Conservation (phyloP, 2,329 filamentous ascomycete genomes). For the Monosporascus cannonballus region DNA sequence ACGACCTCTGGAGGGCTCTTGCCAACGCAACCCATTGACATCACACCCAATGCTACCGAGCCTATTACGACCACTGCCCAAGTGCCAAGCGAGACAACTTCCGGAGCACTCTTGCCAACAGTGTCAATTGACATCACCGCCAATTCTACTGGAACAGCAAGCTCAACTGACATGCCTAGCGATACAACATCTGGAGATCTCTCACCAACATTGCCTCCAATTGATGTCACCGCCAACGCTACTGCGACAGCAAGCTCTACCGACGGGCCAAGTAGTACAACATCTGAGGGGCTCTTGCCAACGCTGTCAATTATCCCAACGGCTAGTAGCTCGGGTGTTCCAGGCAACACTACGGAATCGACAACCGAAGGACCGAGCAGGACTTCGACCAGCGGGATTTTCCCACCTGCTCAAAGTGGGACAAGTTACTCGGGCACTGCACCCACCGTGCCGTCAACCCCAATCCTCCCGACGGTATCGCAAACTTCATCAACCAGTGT, state of each 20-base stretch:
- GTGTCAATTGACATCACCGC: neutral
- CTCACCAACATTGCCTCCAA: neutral
- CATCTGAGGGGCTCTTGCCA: constrained; percentile 2
- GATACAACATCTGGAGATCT: neutral
- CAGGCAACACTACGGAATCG: neutral
- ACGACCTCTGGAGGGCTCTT: neutral
- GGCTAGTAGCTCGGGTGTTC: neutral
- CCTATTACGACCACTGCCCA: neutral
- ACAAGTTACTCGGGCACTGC: no score
- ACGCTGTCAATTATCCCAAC: constrained; percentile 1
- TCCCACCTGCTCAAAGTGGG: no score
- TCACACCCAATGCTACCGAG: constrained; percentile 4
- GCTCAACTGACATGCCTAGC: neutral
- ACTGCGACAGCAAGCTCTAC: neutral
- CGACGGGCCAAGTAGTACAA: no score
- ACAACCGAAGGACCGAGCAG: neutral
- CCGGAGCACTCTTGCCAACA: neutral
- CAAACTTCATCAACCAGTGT: neutral
- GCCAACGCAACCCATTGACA: neutral
- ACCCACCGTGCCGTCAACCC: neutral
- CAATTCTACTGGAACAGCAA: neutral
- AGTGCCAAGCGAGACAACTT: no score
- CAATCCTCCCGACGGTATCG: neutral
- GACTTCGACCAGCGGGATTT: neutral
- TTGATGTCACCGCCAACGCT: neutral